Percentiles rank a stretch among this genome's conserved stretches.
Conservation (phyloP, 163 green algal genomes). For the Prototheca stagnorum region DNA sequence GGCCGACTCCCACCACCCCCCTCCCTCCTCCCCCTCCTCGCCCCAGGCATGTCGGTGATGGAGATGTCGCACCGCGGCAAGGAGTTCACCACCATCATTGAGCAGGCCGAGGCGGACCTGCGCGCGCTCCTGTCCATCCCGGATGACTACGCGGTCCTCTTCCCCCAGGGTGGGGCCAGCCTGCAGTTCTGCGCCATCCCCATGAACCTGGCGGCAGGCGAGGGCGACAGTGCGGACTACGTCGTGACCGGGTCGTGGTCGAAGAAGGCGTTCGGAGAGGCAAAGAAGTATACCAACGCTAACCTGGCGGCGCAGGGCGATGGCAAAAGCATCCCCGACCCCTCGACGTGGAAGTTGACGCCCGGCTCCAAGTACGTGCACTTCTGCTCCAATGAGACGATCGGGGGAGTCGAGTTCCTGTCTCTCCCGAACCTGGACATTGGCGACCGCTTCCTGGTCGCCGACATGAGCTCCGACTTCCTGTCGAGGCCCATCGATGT, state of each 20-base stretch:
- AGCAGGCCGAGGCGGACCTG: constrained; percentile 84
- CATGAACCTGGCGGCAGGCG: constrained; percentile 73
- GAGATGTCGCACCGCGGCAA: constrained; percentile 97
- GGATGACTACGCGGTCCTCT: constrained; percentile 89
- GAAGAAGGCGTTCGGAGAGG: constrained; percentile 74
- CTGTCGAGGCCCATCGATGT: constrained; percentile 94
- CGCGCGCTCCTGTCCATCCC: constrained; percentile 78
- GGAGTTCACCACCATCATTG: constrained; percentile 79
- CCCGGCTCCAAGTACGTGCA: constrained; percentile 60
- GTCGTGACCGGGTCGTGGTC: constrained; percentile 86
- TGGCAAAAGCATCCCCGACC: constrained; percentile 63
- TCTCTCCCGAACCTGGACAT: constrained; percentile 36
- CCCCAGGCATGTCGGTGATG: constrained; percentile 80
- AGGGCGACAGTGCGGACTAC: constrained; percentile 65
- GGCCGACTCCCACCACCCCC: no score
- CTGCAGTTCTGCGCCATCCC: constrained; percentile 84
- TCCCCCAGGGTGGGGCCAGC: constrained; percentile 73
- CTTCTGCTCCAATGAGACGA: constrained; percentile 99
- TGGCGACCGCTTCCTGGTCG: constrained; percentile 54
- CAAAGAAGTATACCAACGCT: constrained; percentile 39
- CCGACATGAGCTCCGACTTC: constrained; percentile 98
- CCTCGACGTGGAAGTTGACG: constrained; percentile 66
- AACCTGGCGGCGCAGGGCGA: constrained; percentile 73
- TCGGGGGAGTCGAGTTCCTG: constrained; percentile 78
- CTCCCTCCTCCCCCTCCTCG: background rate